phyloP scores from a whole-genome alignment of 140 eudicot genomes.

The Senecio squalidus region DNA sequence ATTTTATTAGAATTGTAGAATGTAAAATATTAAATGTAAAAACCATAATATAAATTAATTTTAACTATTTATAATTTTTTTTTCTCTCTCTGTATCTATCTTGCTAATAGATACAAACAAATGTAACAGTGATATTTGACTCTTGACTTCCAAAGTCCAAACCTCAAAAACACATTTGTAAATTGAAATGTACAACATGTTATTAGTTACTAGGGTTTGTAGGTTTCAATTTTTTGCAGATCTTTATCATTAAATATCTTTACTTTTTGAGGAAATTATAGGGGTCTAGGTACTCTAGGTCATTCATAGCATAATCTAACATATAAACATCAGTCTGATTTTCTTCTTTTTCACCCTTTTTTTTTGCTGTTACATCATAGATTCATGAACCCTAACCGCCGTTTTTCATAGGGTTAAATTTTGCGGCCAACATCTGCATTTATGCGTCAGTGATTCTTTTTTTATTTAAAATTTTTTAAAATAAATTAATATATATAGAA shows the following conservation, averaged over 20 bases:
- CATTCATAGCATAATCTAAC: constrained; percentile 34
- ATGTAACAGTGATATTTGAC: constrained; percentile 16
- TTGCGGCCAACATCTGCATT: constrained; percentile 39
- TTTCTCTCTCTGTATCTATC: too few species aligned
- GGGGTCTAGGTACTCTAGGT: constrained; percentile 34
- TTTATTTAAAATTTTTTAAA: not conserved
- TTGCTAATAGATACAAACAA: too few species aligned
- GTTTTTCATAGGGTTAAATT: constrained; percentile 28
- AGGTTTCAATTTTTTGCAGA: constrained; percentile 1
- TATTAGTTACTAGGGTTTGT: constrained; percentile 23
- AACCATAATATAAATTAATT: too few species aligned
- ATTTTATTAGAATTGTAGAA: too few species aligned
- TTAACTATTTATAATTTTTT: too few species aligned
- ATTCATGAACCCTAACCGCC: constrained; percentile 36
- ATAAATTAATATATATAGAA: not conserved
- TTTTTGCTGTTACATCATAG: constrained; percentile 38
- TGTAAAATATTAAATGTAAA: too few species aligned
- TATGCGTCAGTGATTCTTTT: constrained; percentile 27
- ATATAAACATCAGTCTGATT: constrained; percentile 5
- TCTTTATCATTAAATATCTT: not conserved
- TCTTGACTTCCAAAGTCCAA: not conserved
- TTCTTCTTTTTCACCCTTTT: constrained; percentile 3
- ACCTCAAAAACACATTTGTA: not conserved
- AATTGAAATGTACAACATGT: too few species aligned
- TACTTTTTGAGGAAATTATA: constrained; percentile 26